Base-by-base conservation (phyloP, 805 yeast species). In the Suhomyces xylopsoci region DNA sequence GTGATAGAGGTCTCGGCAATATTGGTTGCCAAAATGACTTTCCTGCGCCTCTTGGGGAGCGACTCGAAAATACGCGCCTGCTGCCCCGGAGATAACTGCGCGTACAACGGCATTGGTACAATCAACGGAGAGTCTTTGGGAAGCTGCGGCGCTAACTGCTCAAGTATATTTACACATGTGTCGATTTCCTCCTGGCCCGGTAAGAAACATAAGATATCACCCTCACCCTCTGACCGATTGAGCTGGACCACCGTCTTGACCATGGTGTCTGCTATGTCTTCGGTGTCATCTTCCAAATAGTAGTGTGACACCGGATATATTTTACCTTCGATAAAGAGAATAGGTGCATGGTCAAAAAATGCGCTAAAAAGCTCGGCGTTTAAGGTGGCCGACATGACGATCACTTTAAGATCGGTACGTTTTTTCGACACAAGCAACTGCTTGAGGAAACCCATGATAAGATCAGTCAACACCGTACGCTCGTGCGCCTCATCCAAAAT, bases 161-260 rank as follows among this genome's bases (percentile, higher is more conserved):
- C 79, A 51, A 94, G 70, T 1, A 85, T 69, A 14, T 81, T 79
- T 1, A 83, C 90, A 12, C 88, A 86, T 59, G 87, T 87, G 66
- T 94, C 99, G 66, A 94, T 94, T 64, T 94, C 99, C 64, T 94
- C 99, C 68, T 94, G 99, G 56, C 99, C 99, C 0, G 98, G 92
- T 51, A 94, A 71, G 64, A 94, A 94, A 51, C 93, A 93, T 26
- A 94, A 70, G n/a, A 94, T 81, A 66, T 94, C 99, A 45, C 99
- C 99, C 30, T 81, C 80, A 15, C 81, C 88, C 65, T 94, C 97
- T 7, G 87, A 75, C 59, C 79, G 76, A 64, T 94, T 92, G 12
- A 92, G 75, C 64, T 91, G 97, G 2, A 88, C 80, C 10, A 90
- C 83, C 1, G 92, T 74, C 58, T 87, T 81, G 10, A 89, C 82